These are phyloP conservation scores for Teratosphaeria viscida DNA, from an alignment of 2,329 filamentous ascomycete genomes.

Conservation along the genomic window DNA sequence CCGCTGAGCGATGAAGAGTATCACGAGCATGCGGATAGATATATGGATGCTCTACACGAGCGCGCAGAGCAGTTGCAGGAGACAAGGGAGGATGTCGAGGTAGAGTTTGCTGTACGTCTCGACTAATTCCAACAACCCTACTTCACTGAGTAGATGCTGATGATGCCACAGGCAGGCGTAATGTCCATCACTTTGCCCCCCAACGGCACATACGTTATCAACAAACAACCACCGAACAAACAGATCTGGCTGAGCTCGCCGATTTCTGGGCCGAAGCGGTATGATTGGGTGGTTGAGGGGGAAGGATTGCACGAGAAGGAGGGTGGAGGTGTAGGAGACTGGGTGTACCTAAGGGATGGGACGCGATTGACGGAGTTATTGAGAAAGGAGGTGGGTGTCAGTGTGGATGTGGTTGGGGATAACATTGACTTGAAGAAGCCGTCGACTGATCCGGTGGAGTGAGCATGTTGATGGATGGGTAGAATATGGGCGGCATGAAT, in stretches of 20 bases:
- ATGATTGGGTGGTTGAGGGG: slow-evolving; percentile 70
- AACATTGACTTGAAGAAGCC: background rate
- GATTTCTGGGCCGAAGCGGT: slow-evolving; percentile 82
- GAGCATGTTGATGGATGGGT: background rate
- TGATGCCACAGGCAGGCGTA: slow-evolving; percentile 61
- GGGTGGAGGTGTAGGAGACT: slow-evolving; percentile 61
- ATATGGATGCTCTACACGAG: slow-evolving; percentile 51
- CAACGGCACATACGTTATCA: slow-evolving; percentile 80
- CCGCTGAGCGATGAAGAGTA: slow-evolving; percentile 62
- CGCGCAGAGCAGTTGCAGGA: slow-evolving; percentile 68
- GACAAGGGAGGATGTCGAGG: slow-evolving; percentile 62
- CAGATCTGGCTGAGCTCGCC: slow-evolving; percentile 95
- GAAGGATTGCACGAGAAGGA: slow-evolving; percentile 72
- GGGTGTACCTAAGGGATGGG: slow-evolving; percentile 84
- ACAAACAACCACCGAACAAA: slow-evolving; percentile 97
- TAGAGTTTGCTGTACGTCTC: slow-evolving; percentile 70
- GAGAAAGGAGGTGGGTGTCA: slow-evolving; percentile 63
- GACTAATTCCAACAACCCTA: background rate
- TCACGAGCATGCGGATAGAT: slow-evolving; percentile 65
- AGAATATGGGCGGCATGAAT: background rate
- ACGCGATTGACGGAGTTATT: slow-evolving; percentile 63
- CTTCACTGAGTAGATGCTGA: background rate
- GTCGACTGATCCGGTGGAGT: background rate
- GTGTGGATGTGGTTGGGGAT: slow-evolving; percentile 33
- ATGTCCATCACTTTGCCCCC: slow-evolving; percentile 61